Evolutionary conservation across 805 yeast species (phyloP), one percentile per base, ranked within the genome.

Genomic region (Debaryomyces maramus): DNA sequence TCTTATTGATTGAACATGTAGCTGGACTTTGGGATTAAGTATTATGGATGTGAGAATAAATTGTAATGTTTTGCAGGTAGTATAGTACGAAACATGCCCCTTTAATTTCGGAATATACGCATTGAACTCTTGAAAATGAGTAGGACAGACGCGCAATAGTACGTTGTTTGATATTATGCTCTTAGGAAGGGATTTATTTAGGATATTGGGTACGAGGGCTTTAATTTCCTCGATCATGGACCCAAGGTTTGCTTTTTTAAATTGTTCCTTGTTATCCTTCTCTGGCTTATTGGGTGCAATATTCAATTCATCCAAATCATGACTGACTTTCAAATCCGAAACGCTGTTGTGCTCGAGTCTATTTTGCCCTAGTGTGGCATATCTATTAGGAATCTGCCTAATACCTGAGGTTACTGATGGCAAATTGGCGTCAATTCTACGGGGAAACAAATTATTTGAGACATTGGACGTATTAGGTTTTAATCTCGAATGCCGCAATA

Each of bases 51-150:
- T 76, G 24, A 81, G 44, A 3, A 80, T 54, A 24, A 81, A 46
- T 51, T 79, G 81, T 3, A 82, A 53, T 1, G 86, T 72, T 48
- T 80, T 81, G 42, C 77, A 56, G 0, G 84, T 71, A 3, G 84
- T 72, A 35, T 72, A 67, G 55, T 82, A 83, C 10, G 81, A 67
- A 13, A 71, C 64, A 14, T 63, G 70, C 1, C 89, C 88, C 36
- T 72, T 71, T 19, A 84, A 58, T 9, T 63, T 60, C 2, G 89
- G 89, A 10, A 81, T 48, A 43, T 72, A 73, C 0, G 80, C 72
- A 34, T 70, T 72, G 33, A 61, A 46, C 37, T 58, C 70, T 36
- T 61, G 61, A 37, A 67, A 61, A 32, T 76, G 73, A 1, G 72
- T 62, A 0, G 89, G 89, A 26, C 81, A 69, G 1, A 85, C 61